phyloP scores from a whole-genome alignment of 1,139 yeast species.

The Spathaspora sp. region DNA sequence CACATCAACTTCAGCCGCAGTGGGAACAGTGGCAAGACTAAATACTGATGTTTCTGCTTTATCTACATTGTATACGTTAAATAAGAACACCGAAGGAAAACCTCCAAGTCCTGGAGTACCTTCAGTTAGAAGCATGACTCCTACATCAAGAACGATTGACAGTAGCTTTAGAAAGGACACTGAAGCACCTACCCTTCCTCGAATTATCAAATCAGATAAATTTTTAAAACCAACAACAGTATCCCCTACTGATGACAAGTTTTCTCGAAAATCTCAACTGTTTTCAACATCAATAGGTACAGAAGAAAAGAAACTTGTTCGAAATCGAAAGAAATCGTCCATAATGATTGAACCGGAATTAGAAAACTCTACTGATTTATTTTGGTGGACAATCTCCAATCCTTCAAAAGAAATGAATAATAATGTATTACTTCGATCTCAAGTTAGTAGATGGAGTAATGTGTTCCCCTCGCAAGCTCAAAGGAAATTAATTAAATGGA shows the following conservation, averaged over 20 bases:
- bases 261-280: not conserved
- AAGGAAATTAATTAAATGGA: constrained; percentile 80
- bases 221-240: constrained; percentile 6
- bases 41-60: constrained; percentile 36
- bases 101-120: constrained; percentile 6
- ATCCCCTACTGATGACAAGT: not conserved
- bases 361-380: constrained; percentile 22
- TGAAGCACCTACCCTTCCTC: not conserved
- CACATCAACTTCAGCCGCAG: constrained; percentile 35
- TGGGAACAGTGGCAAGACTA: constrained; percentile 38
- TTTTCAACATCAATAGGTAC: not conserved
- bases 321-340: constrained; percentile 9
- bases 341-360: constrained; percentile 8
- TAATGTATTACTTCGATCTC: constrained; percentile 43
- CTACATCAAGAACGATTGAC: not conserved
- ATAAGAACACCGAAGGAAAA: constrained; percentile 34
- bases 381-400: constrained; percentile 69
- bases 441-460: constrained; percentile 72
- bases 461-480: constrained; percentile 74
- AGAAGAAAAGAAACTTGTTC: constrained; percentile 3
- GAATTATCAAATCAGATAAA: constrained; percentile 13
- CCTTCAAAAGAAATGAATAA: constrained; percentile 62
- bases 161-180: constrained; percentile 10
- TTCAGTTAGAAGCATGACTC: constrained; percentile 14
- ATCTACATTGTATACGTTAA: constrained; percentile 39